Percentiles rank a stretch among this genome's conserved stretches.
Evolutionary conservation across 192 early-diverging fungal genomes (phyloP).

Genomic region (Dissophora globulifera): DNA sequence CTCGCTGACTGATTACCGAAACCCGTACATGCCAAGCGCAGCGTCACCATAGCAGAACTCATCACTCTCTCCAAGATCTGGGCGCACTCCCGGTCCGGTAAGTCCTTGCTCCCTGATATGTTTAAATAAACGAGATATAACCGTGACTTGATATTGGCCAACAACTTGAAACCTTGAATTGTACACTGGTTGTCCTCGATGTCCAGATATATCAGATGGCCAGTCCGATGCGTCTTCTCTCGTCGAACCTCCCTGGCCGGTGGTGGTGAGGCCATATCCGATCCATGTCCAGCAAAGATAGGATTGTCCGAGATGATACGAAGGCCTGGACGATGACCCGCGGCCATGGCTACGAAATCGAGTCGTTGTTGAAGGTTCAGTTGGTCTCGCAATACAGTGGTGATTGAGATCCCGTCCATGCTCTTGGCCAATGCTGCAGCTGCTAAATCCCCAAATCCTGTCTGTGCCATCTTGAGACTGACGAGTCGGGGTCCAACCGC

Average conservation of each 20-base stretch:
- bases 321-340: conserved; percentile 35
- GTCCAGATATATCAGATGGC: conserved; percentile 42
- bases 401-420: conserved; percentile 52
- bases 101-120: conserved; percentile 16
- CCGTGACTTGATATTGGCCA: conserved; percentile 28
- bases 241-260: conserved; percentile 1
- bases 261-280: not conserved
- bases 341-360: conserved; percentile 30
- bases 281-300: not conserved
- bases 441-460: conserved; percentile 50
- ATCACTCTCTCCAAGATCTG: conserved; percentile 20
- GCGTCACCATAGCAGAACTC: conserved; percentile 20
- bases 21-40: conserved; percentile 37
- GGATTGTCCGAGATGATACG: conserved; percentile 8
- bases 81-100: conserved; percentile 32
- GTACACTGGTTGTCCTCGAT: conserved; percentile 45
- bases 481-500: conserved; percentile 33
- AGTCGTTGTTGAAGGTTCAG: conserved; percentile 39
- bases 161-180: conserved; percentile 21
- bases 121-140: conserved; percentile 39
- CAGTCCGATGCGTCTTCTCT: conserved; percentile 19
- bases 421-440: conserved; percentile 36
- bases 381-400: conserved; percentile 18
- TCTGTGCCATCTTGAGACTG: conserved; percentile 45
- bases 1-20: conserved; percentile 32